phyloP scores from a whole-genome alignment of 2,329 filamentous ascomycete species.

The Aspergillus texensis region DNA sequence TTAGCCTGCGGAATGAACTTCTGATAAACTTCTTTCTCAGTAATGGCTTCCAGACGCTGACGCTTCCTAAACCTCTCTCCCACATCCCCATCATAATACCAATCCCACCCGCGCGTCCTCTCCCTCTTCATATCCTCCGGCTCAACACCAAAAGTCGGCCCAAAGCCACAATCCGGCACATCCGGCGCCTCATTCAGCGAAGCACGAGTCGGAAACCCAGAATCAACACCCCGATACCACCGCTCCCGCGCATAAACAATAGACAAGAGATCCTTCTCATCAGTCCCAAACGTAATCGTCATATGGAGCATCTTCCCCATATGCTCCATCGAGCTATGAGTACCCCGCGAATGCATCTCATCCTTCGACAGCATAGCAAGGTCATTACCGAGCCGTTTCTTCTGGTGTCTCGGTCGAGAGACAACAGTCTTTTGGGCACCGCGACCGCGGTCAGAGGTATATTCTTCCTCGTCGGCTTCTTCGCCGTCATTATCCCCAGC shows the following conservation, averaged over 20 bases:
- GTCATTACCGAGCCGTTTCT: conserved; percentile 24
- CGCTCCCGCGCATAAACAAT: conserved; percentile 52
- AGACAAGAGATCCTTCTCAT: conserved; percentile 52
- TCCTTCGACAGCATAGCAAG: conserved; percentile 20
- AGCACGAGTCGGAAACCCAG: conserved; percentile 53
- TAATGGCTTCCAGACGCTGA: conserved; percentile 44
- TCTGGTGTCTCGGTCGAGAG: conserved; percentile 10
- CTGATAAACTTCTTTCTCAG: conserved; percentile 37
- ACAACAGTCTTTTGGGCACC: conserved; percentile 13
- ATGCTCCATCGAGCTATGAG: conserved; percentile 38
- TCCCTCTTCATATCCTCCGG: conserved; percentile 48
- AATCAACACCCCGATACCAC: conserved; percentile 52
- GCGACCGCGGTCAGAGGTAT: conserved; percentile 5
- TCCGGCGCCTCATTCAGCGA: conserved; percentile 34
- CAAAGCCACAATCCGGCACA: conserved; percentile 42
- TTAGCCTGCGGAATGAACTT: conserved; percentile 45
- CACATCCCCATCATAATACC: conserved; percentile 53
- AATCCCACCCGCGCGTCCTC: conserved; percentile 52
- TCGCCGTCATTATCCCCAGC: conserved; percentile 17
- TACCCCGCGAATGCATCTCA: conserved; percentile 41
- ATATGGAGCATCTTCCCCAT: conserved; percentile 49
- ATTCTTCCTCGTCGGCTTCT: conserved; percentile 7
- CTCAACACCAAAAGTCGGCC: conserved; percentile 46
- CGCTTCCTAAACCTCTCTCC: conserved; percentile 44
- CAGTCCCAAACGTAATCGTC: conserved; percentile 55